A percentile compares a stretch with the other conserved stretches of the same genome.
Evolutionary conservation across 148 eudicot species (phyloP).

Genomic region (Diospyros kaki): DNA sequence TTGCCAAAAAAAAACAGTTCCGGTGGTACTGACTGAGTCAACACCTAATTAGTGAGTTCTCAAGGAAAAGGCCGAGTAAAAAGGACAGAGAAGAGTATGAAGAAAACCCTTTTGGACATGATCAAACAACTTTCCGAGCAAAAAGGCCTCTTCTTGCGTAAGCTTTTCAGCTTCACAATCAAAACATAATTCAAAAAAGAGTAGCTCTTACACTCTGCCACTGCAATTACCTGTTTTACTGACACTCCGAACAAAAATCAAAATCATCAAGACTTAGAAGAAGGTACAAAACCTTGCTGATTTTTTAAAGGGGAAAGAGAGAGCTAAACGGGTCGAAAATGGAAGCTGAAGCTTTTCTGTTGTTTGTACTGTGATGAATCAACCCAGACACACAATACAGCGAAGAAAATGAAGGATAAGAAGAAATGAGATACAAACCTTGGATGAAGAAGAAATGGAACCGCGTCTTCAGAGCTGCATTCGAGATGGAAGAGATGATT

Average conservation of each 20-base stretch:
- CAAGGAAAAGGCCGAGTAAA: not conserved
- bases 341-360: not conserved
- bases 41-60: not conserved
- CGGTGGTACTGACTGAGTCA: not conserved
- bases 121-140: not conserved
- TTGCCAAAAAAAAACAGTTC: not conserved
- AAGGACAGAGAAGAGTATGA: not conserved
- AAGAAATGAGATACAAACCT: too few species aligned
- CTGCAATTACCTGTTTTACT: not conserved
- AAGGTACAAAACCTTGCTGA: too few species aligned
- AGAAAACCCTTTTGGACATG: not conserved
- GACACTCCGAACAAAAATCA: not conserved
- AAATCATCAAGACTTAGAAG: too few species aligned
- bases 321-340: not conserved
- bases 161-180: not conserved
- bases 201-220: not conserved
- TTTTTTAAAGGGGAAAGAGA: too few species aligned
- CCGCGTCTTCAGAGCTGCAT: not conserved
- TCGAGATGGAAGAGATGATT: not conserved
- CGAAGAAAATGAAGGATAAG: too few species aligned
- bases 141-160: not conserved
- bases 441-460: not conserved
- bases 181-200: constrained; percentile 2
- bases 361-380: not conserved
- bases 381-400: not conserved